These are phyloP conservation scores for Aegilops tauschii DNA, from an alignment of 176 grass and related monocot genomes.

Conservation along the genomic window DNA sequence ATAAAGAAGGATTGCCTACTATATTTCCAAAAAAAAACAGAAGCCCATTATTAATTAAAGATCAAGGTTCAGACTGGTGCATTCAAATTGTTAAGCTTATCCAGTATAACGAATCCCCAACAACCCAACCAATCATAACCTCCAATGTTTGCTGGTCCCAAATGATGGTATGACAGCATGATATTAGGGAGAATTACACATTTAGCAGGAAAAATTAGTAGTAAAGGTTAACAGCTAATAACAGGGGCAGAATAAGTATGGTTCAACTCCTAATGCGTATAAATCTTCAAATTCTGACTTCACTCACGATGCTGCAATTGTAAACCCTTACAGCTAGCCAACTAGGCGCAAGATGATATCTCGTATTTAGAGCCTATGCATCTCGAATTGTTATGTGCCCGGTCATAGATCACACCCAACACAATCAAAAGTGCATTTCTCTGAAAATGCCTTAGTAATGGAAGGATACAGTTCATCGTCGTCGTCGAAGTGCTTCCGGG, in stretches of 20 bases:
- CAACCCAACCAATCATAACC: not conserved
- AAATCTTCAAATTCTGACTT: not conserved
- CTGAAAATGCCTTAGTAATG: not conserved
- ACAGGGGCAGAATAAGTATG: not conserved
- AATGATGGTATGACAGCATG: not conserved
- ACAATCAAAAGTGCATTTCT: not conserved
- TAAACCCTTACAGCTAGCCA: not conserved
- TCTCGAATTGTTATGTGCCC: not conserved
- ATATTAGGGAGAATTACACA: not conserved
- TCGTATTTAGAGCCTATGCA: not conserved
- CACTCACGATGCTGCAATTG: not conserved
- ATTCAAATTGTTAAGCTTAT: not conserved
- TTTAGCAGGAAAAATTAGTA: not conserved
- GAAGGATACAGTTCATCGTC: constrained; percentile 80
- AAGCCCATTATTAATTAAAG: not conserved
- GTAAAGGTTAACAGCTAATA: not conserved
- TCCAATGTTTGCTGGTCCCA: not conserved
- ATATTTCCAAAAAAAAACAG: not conserved
- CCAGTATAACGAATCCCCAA: not conserved
- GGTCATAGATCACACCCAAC: not conserved
- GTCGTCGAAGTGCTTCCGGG: constrained; percentile 23
- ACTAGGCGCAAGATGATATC: not conserved
- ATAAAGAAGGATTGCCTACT: not conserved
- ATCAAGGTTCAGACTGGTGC: not conserved
- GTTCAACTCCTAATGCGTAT: not conserved